Evolutionary conservation across 192 early-diverging fungal genomes (phyloP), one percentile per base, ranked within the genome.

Genomic region (Backusella liffmaniae): DNA sequence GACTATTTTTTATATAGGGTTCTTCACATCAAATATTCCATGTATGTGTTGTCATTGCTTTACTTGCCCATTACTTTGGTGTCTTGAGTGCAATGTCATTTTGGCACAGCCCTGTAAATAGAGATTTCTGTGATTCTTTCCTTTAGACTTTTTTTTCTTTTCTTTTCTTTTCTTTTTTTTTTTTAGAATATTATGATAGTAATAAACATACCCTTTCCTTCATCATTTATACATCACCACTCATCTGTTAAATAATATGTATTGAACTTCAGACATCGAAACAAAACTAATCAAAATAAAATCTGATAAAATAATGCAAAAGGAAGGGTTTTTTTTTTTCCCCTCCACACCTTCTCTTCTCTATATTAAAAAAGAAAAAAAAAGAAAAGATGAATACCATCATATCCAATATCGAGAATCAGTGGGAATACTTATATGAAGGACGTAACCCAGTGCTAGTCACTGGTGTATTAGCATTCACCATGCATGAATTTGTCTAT

Each of bases 11-110:
- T 23, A 56, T 23, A 23, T 79, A 92, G 88, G 77, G 85, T 46
- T 83, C 93, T 2, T 95, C 93, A 41, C 96, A 96, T 78, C 96
- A 98, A 84, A 95, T 98, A 49, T 97, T 95, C 76, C 96, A 98
- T 72, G 32, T 94, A 4, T 89, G 92, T 70, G 95, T 96, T 2
- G 85, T 97, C 9, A 67, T 86, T 7, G 97, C 94, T 10, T 91
- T 94, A 30, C 23, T 85, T 5, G 73, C 85, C 51, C 95, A 96
- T 76, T 95, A 91, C 65, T 62, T 88, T 67, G 94, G 92, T 56
- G 88, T 94, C 21, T 87, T 84, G 23, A 81, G 82, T 49, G 89
- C 91, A 18, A 85, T 88, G 83, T 32, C 62, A 1, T 89, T 83
- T 59, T 89, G 88, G 88, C 88, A 89, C 65, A 74, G 75, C 59